Evolutionary conservation across 2,329 filamentous ascomycete species (phyloP), one percentile per base, ranked within the genome.

Genomic region (Beauveria sp.): DNA sequence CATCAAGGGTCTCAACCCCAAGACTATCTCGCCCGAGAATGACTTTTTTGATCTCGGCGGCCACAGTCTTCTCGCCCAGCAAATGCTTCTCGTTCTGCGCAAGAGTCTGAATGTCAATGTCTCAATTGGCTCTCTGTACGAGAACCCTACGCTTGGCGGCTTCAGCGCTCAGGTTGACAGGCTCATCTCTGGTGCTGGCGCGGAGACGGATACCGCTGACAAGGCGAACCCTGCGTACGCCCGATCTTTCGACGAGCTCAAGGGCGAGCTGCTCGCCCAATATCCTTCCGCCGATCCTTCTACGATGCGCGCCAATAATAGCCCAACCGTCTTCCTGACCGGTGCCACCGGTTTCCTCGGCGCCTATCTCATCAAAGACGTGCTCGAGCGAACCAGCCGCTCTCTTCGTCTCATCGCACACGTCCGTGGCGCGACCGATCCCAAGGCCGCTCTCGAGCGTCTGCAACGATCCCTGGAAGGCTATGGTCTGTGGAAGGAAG

Each of bases 381-480:
- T 96, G 1, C 80, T 97, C 1, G 82, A 83, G 34, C 34, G 34
- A 38, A 38, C 34, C 34, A 38, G 34, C 34, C 34, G 34, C 34
- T 38, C 34, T 5, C 34, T 38, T 38, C 12, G 34, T 1, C 42
- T 96, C 10, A 85, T 96, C 62, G 86, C 88, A 0, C 87, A 93
- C 62, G 88, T 96, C 4, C 88, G 92, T 58, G 64, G 69, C 57
- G 86, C 86, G 45, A 86, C 88, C 71, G 84, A 85, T 62, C 69
- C 80, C 3, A 72, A 80, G 28, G 79, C 82, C 31, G 89, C 84
- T 1, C 73, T 88, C 6, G 80, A 85, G 10, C 85, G 91, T 46
- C 80, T 96, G 86, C 1, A 96, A 96, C 70, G 87, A 89, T 7
- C 78, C 96, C 40, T 97, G 92, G 92, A 83, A 31, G 81, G 86